Conservation (phyloP, 257 asterid species). For the Nicotiana paniculata region DNA sequence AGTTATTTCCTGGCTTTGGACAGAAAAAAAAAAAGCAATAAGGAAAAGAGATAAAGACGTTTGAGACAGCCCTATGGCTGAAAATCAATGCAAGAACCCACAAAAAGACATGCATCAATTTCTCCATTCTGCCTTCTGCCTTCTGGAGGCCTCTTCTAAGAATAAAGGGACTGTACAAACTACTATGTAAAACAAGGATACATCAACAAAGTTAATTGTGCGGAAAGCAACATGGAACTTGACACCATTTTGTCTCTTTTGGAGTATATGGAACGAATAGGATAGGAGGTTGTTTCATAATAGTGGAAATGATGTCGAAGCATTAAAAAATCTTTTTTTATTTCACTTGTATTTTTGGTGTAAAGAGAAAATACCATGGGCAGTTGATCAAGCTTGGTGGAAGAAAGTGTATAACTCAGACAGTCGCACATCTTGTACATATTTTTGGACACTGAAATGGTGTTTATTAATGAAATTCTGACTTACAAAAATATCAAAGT, state of each 20-base stretch:
- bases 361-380: background rate
- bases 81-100: background rate
- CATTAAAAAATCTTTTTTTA: background rate
- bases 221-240: background rate
- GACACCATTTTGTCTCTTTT: background rate
- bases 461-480: background rate
- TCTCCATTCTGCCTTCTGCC: background rate
- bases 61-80: background rate
- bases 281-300: background rate
- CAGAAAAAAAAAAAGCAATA: background rate
- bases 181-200: background rate
- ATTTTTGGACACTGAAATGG: background rate
- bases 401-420: background rate
- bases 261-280: background rate
- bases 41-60: background rate
- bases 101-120: background rate
- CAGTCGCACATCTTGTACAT: background rate
- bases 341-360: background rate
- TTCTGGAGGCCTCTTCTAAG: background rate
- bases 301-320: background rate
- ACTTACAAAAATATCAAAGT: background rate
- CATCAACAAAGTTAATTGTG: background rate
- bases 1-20: background rate
- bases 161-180: background rate
- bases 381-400: background rate